Percentiles rank a stretch among this genome's conserved stretches.
These are phyloP conservation scores for Fusarium poae DNA, from an alignment of 2,329 filamentous ascomycete genomes.

Conservation along the genomic window DNA sequence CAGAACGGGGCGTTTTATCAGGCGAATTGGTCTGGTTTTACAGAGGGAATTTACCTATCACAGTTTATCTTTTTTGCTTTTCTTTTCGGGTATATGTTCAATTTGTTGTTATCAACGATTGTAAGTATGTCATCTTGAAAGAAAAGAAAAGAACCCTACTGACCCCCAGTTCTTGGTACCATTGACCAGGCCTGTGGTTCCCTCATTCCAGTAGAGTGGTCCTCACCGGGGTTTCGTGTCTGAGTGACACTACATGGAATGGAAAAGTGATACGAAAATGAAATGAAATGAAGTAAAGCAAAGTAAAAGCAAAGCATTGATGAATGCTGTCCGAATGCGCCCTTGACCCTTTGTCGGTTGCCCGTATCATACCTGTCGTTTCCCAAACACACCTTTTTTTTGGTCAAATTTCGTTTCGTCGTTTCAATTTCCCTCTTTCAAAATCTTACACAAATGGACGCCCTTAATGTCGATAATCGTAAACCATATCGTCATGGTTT, in stretches of 20 bases:
- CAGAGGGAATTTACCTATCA: conserved; percentile 1
- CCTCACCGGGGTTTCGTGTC: conserved; percentile 37
- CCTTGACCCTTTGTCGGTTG: conserved; percentile 23
- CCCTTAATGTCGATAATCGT: conserved; percentile 16
- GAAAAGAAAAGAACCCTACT: not conserved
- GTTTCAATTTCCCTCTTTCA: conserved; percentile 32
- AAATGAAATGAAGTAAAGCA: conserved; percentile 21
- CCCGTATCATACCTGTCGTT: conserved; percentile 23
- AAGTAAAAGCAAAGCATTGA: conserved; percentile 37
- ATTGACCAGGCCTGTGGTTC: conserved; percentile 33
- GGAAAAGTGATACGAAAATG: conserved; percentile 15
- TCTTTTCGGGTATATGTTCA: conserved; percentile 6
- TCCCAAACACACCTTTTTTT: conserved; percentile 31
- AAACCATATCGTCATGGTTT: not conserved
- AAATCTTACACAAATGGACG: conserved; percentile 33
- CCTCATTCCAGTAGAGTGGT: conserved; percentile 36
- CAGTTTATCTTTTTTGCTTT: not conserved
- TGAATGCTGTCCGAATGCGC: conserved; percentile 40
- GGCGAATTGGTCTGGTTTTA: not conserved
- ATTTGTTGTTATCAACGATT: conserved; percentile 29
- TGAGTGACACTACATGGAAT: conserved; percentile 36
- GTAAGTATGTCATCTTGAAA: conserved; percentile 15
- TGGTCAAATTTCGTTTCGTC: conserved; percentile 30
- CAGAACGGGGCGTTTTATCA: conserved; percentile 7
- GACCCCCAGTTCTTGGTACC: conserved; percentile 28